phyloP scores from a whole-genome alignment of 768 basidiomycete species.

The Tulasnella calospora region DNA sequence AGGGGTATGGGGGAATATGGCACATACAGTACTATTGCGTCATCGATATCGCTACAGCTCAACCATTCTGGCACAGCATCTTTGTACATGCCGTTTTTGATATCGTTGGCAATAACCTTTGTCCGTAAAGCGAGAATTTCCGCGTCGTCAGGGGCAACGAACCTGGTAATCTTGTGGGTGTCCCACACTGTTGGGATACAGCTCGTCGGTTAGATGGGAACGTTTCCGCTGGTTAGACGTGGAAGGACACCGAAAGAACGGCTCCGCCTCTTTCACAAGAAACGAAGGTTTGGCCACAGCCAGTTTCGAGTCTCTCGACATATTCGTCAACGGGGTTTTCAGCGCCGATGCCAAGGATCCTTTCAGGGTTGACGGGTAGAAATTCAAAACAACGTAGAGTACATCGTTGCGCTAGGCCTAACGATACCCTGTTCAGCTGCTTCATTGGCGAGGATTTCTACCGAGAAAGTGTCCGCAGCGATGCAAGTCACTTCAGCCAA shows the following conservation, averaged over 20 bases:
- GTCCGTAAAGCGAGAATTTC: slow-evolving; percentile 3
- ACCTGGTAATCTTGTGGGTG: slow-evolving; percentile 16
- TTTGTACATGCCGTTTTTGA: slow-evolving; percentile 22
- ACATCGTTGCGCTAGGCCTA: neutral
- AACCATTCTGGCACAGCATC: slow-evolving; percentile 16
- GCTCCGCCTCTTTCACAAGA: slow-evolving; percentile 52
- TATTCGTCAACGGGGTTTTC: slow-evolving; percentile 83
- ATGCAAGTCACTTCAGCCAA: slow-evolving; percentile 77
- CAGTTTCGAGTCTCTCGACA: slow-evolving; percentile 77
- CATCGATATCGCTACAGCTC: slow-evolving; percentile 13
- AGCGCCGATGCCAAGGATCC: slow-evolving; percentile 59
- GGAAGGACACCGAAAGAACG: slow-evolving; percentile 63
- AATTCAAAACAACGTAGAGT: slow-evolving; percentile 33
- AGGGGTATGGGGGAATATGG: neutral
- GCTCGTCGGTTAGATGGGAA: neutral
- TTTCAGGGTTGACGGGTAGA: slow-evolving; percentile 75
- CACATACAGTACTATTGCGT: neutral
- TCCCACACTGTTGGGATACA: slow-evolving; percentile 21
- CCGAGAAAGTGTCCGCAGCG: slow-evolving; percentile 53
- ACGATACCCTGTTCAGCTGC: slow-evolving; percentile 62
- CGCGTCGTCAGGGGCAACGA: neutral
- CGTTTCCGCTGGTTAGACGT: slow-evolving; percentile 34
- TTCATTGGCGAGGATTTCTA: slow-evolving; percentile 61
- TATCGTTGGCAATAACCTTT: neutral
- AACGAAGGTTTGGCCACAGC: slow-evolving; percentile 87